Conservation (phyloP, 331 rosid species). For the Pyrus hybrid region DNA sequence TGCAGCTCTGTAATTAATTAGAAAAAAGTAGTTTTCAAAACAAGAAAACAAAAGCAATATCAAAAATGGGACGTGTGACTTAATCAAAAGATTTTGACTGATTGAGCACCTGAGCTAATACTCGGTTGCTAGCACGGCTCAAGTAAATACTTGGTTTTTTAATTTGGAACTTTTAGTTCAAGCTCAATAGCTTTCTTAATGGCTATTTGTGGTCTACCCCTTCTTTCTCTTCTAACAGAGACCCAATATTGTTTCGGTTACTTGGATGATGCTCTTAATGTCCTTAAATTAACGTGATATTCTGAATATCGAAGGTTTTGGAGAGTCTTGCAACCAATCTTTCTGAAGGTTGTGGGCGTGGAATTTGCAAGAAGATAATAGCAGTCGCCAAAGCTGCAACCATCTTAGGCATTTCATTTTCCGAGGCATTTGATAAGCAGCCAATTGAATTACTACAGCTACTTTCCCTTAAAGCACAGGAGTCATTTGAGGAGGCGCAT, state of each 20-base stretch:
- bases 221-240: background rate
- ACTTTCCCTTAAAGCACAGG: slow-evolving; percentile 97
- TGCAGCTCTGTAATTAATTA: too few relatives aligned
- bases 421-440: slow-evolving; percentile 84
- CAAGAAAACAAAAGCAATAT: too few relatives aligned
- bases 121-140: too few relatives aligned
- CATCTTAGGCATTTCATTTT: slow-evolving; percentile 66
- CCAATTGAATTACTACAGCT: slow-evolving; percentile 91
- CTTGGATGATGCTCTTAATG: slow-evolving; percentile 9
- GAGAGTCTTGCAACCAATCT: slow-evolving; percentile 62
- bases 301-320: slow-evolving; percentile 49
- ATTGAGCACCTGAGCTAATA: too few relatives aligned
- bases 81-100: too few relatives aligned
- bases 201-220: background rate
- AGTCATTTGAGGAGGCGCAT: slow-evolving; percentile 90
- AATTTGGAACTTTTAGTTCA: background rate
- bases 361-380: slow-evolving; percentile 79
- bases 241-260: background rate
- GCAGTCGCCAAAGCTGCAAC: slow-evolving; percentile 86
- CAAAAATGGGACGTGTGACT: too few relatives aligned
- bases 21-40: too few relatives aligned
- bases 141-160: background rate
- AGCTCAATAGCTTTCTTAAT: background rate
- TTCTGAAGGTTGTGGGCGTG: slow-evolving; percentile 81
- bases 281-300: slow-evolving; percentile 7